These are phyloP conservation scores for Paramecium sonneborni DNA, from an alignment of 73 alveolate species.

Conservation along the genomic window DNA sequence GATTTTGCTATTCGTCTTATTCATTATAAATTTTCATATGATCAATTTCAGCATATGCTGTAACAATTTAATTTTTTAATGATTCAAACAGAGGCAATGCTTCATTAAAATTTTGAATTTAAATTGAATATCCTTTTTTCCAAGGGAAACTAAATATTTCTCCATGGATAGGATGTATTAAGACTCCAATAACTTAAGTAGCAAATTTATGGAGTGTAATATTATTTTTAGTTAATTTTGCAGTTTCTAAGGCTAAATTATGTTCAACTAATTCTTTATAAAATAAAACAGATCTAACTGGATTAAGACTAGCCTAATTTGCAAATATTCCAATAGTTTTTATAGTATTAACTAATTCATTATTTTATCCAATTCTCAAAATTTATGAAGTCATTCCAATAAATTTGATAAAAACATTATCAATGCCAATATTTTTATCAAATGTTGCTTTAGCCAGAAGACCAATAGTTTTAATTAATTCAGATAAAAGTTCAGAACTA, in stretches of 20 bases:
- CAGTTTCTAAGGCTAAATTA: slow-evolving; percentile 77
- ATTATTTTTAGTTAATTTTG: slow-evolving; percentile 28
- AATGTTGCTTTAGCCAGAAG: slow-evolving; percentile 84
- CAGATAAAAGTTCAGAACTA: slow-evolving; percentile 83
- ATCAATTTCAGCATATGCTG: slow-evolving; percentile 69
- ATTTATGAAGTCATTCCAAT: background rate
- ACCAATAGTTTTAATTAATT: slow-evolving; percentile 90
- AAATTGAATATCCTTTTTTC: slow-evolving; percentile 75
- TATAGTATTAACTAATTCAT: slow-evolving; percentile 13
- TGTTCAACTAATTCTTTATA: slow-evolving; percentile 90
- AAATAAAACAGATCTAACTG: slow-evolving; percentile 85
- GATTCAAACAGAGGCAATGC: slow-evolving; percentile 74
- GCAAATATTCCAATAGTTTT: slow-evolving; percentile 94
- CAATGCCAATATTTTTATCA: slow-evolving; percentile 85
- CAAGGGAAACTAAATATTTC: slow-evolving; percentile 96
- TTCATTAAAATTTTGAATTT: slow-evolving; percentile 75
- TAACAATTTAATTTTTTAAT: slow-evolving; percentile 70
- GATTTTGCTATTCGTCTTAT: slow-evolving; percentile 72
- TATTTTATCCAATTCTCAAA: slow-evolving; percentile 19
- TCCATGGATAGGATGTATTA: slow-evolving; percentile 94
- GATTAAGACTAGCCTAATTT: slow-evolving; percentile 89
- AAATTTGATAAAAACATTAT: slow-evolving; percentile 49
- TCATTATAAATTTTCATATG: slow-evolving; percentile 69
- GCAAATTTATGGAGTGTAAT: slow-evolving; percentile 79
- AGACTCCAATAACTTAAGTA: slow-evolving; percentile 82